A percentile compares a stretch with the other conserved stretches of the same genome.
Conservation (phyloP, 192 early-diverging fungal genomes). For the Pilobolus umbonatus region DNA sequence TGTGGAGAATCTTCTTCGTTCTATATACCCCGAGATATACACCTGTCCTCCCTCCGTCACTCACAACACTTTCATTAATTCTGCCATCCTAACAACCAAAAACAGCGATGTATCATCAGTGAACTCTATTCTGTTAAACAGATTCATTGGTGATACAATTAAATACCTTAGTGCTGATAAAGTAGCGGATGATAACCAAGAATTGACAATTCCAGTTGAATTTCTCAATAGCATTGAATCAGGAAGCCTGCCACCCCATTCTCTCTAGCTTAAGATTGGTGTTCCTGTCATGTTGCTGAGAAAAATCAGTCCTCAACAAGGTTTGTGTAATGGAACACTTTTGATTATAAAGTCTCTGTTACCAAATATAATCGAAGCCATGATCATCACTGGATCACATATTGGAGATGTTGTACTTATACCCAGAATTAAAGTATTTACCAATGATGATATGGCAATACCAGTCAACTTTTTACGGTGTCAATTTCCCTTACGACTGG, state of each 20-base stretch:
- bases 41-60: background rate
- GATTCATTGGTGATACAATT: background rate
- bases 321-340: slow-evolving; percentile 24
- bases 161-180: background rate
- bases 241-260: slow-evolving; percentile 18
- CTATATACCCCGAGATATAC: background rate
- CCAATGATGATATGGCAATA: background rate
- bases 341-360: slow-evolving; percentile 9
- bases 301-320: slow-evolving; percentile 19
- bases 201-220: slow-evolving; percentile 14
- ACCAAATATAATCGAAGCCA: slow-evolving; percentile 7
- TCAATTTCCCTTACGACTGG: background rate
- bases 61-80: background rate
- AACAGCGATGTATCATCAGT: background rate
- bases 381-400: slow-evolving; percentile 21
- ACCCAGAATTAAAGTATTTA: slow-evolving; percentile 16
- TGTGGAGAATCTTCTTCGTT: background rate
- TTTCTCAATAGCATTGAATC: slow-evolving; percentile 23
- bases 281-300: slow-evolving; percentile 26
- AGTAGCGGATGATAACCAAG: background rate
- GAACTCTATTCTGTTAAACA: background rate
- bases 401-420: slow-evolving; percentile 12
- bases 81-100: background rate
- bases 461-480: background rate
- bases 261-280: slow-evolving; percentile 2